phyloP scores from a whole-genome alignment of 1,139 yeast genomes.

The Magnusiomyces suaveolens region DNA sequence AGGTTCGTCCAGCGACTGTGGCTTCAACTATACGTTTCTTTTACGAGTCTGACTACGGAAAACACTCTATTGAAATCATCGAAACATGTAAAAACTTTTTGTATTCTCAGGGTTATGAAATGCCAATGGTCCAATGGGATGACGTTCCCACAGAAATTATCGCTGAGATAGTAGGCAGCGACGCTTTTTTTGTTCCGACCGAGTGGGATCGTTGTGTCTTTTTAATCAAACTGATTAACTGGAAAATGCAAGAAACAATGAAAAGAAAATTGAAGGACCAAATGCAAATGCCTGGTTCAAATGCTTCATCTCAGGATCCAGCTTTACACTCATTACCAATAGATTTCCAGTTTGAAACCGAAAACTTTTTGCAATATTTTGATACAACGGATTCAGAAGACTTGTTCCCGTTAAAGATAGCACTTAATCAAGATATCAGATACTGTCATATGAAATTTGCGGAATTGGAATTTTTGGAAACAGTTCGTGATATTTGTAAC shows the following conservation, averaged over 20 bases:
- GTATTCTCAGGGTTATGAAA: conserved; percentile 41
- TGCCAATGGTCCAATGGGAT: conserved; percentile 38
- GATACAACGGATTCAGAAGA: too few relatives aligned
- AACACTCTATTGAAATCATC: conserved; percentile 36
- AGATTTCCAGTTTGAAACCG: too few relatives aligned
- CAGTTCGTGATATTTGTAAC: conserved; percentile 31
- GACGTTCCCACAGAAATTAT: conserved; percentile 39
- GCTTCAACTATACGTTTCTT: conserved; percentile 37
- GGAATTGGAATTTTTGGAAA: conserved; percentile 37
- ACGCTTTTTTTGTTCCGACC: conserved; percentile 42
- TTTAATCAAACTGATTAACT: conserved; percentile 34
- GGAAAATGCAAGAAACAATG: conserved; percentile 19
- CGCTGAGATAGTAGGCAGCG: conserved; percentile 39
- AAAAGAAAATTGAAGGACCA: background rate
- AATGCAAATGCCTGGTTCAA: too few relatives aligned
- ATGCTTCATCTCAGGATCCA: too few relatives aligned
- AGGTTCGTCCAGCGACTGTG: conserved; percentile 32
- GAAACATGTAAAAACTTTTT: conserved; percentile 41
- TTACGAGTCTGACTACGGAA: conserved; percentile 36
- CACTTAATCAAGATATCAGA: conserved; percentile 36
- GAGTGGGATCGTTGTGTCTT: conserved; percentile 47
- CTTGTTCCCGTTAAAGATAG: conserved; percentile 22
- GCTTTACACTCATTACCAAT: too few relatives aligned
- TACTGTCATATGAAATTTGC: conserved; percentile 42
- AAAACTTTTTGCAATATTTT: too few relatives aligned